Conservation (phyloP, 1,284 basidiomycete genomes). For the Fomitopsis schrenkii region DNA sequence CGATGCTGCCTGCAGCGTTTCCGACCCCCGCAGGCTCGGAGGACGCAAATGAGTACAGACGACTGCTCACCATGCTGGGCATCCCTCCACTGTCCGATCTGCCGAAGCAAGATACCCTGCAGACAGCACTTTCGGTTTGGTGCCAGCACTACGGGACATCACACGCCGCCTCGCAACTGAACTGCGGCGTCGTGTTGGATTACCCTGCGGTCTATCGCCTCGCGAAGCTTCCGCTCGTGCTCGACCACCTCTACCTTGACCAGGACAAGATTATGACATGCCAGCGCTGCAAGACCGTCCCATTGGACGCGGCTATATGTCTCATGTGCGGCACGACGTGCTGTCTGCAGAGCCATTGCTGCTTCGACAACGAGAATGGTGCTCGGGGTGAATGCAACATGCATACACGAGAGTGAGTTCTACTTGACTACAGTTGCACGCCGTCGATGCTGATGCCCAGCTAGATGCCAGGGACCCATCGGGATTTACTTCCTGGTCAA, state of each 20-base stretch:
- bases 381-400: slow-evolving; percentile 88
- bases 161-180: slow-evolving; percentile 67
- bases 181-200: slow-evolving; percentile 75
- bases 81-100: slow-evolving; percentile 79
- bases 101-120: slow-evolving; percentile 76
- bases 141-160: slow-evolving; percentile 78
- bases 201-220: slow-evolving; percentile 86
- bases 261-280: slow-evolving; percentile 73
- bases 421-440: not conserved
- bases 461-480: slow-evolving; percentile 84
- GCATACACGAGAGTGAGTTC: slow-evolving; percentile 86
- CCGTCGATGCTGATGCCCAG: slow-evolving; percentile 1
- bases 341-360: slow-evolving; percentile 94
- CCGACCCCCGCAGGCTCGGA: slow-evolving; percentile 36
- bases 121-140: slow-evolving; percentile 79
- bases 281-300: slow-evolving; percentile 74
- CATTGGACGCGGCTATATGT: slow-evolving; percentile 88
- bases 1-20: slow-evolving; percentile 65
- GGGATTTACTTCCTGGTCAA: slow-evolving; percentile 93
- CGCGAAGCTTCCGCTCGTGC: slow-evolving; percentile 73
- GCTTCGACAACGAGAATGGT: slow-evolving; percentile 66
- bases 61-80: slow-evolving; percentile 70
- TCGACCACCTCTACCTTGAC: slow-evolving; percentile 81
- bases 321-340: slow-evolving; percentile 86
- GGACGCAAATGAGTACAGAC: slow-evolving; percentile 69